A percentile compares a stretch with the other conserved stretches of the same genome.
Evolutionary conservation across 441 rosid genomes (phyloP).

Genomic region (Gossypium trilobum): DNA sequence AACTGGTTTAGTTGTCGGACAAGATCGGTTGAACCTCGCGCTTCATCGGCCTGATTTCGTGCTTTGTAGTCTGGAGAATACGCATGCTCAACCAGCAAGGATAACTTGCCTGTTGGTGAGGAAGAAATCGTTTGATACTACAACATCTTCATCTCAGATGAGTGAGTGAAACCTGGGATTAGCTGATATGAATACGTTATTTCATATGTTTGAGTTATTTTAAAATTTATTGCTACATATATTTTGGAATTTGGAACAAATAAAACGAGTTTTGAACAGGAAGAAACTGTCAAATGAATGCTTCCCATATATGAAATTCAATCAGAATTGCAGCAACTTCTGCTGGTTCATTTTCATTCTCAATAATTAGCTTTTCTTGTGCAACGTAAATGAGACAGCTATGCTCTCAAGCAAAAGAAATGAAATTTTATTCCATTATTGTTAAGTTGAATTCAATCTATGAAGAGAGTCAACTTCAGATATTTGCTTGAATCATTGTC

Average conservation of each 20-base stretch:
- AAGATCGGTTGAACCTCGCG: conserved; percentile 45
- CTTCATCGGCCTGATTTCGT: conserved; percentile 58
- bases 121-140: conserved; percentile 50
- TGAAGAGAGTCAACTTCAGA: too few species aligned
- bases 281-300: not conserved
- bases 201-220: not conserved
- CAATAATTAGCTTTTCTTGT: too few species aligned
- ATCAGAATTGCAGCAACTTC: not conserved
- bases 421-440: too few species aligned
- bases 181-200: conserved; percentile 15
- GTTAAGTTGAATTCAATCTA: too few species aligned
- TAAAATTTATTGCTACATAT: conserved; percentile 4
- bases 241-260: conserved; percentile 6
- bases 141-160: conserved; percentile 26
- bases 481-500: too few species aligned
- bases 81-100: conserved; percentile 33
- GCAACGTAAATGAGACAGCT: too few species aligned
- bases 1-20: conserved; percentile 39
- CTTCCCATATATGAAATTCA: not conserved
- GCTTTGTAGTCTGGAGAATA: conserved; percentile 43
- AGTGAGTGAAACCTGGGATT: conserved; percentile 14
- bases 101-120: conserved; percentile 54
- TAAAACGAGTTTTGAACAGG: not conserved
- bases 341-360: too few species aligned
- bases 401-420: too few species aligned